Evolutionary conservation across 768 basidiomycete species (phyloP).

Genomic region (Dioszegia hungarica): DNA sequence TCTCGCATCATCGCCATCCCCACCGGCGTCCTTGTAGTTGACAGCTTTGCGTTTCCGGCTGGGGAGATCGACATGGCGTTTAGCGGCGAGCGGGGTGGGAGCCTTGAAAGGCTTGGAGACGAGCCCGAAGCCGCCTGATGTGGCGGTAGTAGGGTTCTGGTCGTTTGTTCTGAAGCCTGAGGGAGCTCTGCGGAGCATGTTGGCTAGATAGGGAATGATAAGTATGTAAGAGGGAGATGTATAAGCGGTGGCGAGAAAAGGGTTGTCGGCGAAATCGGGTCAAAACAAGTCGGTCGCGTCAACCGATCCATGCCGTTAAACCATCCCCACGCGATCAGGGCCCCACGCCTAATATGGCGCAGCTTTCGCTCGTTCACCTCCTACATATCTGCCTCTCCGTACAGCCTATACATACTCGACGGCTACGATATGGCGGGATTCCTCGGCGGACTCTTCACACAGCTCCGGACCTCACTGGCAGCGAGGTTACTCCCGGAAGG

Average conservation of each 20-base stretch:
- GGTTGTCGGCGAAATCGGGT: background rate
- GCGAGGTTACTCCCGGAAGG: too few relatives aligned
- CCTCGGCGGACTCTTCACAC: too few relatives aligned
- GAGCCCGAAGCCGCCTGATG: conserved; percentile 48
- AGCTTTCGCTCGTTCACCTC: too few relatives aligned
- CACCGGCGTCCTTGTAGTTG: conserved; percentile 61
- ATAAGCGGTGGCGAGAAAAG: background rate
- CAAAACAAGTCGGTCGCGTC: conserved; percentile 20
- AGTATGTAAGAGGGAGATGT: background rate
- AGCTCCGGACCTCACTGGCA: too few relatives aligned
- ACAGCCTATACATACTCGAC: too few relatives aligned
- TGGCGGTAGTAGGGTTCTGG: conserved; percentile 32
- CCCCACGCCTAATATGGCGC: too few relatives aligned
- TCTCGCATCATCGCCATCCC: conserved; percentile 50
- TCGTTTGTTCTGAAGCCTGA: conserved; percentile 25
- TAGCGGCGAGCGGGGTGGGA: conserved; percentile 29
- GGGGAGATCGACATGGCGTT: conserved; percentile 22
- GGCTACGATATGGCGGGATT: too few relatives aligned
- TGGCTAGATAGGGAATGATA: background rate
- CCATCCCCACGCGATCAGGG: too few relatives aligned
- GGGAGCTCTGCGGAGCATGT: conserved; percentile 38
- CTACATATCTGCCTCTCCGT: too few relatives aligned
- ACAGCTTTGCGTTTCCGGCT: conserved; percentile 77
- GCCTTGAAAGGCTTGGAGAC: conserved; percentile 48
- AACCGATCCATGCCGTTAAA: too few relatives aligned